phyloP scores from a whole-genome alignment of 768 basidiomycete genomes.

The Phlebiopsis gigantea region DNA sequence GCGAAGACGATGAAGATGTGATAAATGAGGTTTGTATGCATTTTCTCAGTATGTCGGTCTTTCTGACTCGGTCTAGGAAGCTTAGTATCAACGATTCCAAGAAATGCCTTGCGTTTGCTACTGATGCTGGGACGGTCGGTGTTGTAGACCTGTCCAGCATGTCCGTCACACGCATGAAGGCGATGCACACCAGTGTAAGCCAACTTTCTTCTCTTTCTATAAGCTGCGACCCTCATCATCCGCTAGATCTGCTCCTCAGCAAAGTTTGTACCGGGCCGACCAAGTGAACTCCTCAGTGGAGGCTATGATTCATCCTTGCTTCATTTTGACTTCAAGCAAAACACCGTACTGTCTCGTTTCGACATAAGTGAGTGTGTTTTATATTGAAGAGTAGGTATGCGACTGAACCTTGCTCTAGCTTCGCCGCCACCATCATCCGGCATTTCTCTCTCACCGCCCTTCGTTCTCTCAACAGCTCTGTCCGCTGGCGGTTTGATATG shows the following conservation, averaged over 20 bases:
- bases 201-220: neutral
- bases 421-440: conserved; percentile 37
- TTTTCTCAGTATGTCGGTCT: conserved; percentile 1
- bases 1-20: conserved; percentile 47
- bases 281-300: conserved; percentile 68
- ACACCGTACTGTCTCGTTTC: conserved; percentile 50
- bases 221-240: neutral
- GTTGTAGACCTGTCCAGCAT: conserved; percentile 52
- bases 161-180: conserved; percentile 50
- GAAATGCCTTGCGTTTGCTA: conserved; percentile 57
- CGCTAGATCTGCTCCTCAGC: conserved; percentile 69
- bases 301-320: conserved; percentile 69
- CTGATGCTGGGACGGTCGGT: conserved; percentile 67
- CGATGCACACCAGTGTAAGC: conserved; percentile 57
- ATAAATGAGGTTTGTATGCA: conserved; percentile 56
- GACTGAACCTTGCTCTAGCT: conserved; percentile 26
- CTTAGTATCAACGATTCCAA: conserved; percentile 53
- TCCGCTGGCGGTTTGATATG: conserved; percentile 56
- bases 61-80: conserved; percentile 37
- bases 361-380: conserved; percentile 44
- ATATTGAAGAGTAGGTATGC: neutral
- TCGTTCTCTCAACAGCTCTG: conserved; percentile 59
- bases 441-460: conserved; percentile 67
- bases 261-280: conserved; percentile 65
- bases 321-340: conserved; percentile 61